Percentiles rank a stretch among this genome's conserved stretches.
phyloP scores from a whole-genome alignment of 257 asterid genomes.

The Asclepias syriaca region DNA sequence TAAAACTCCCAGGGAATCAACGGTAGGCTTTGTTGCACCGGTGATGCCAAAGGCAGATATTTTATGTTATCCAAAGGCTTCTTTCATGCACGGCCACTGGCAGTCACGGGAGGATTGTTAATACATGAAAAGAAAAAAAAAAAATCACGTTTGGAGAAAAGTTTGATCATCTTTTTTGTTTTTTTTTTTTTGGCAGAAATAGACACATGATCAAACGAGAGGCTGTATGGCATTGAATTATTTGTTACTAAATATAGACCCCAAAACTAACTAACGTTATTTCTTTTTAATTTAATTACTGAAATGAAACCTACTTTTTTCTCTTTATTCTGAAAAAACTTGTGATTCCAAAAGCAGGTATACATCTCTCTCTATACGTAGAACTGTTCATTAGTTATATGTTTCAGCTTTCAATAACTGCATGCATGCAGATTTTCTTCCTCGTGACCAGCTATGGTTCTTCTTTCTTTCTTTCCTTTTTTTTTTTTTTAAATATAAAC shows the following conservation, averaged over 20 bases:
- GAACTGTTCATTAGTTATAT: neutral
- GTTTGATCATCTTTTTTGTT: neutral
- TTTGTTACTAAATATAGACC: neutral
- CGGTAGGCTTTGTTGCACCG: neutral
- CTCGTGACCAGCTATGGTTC: neutral
- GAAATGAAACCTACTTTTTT: neutral
- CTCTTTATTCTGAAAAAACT: slow-evolving; percentile 12
- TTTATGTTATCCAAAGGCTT: neutral
- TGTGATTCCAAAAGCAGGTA: slow-evolving; percentile 12
- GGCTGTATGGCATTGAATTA: neutral
- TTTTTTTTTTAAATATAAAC: neutral
- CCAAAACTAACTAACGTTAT: neutral
- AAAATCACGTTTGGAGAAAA: neutral
- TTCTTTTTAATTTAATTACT: neutral
- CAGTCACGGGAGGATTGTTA: neutral
- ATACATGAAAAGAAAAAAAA: no score
- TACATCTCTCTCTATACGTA: neutral
- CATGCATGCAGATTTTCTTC: neutral
- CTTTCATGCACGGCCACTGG: neutral
- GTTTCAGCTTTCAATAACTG: neutral
- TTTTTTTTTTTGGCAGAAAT: neutral
- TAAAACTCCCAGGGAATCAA: no score
- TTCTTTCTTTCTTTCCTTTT: neutral
- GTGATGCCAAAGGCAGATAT: neutral
- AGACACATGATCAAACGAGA: neutral